These are phyloP conservation scores for Penicillium sp. DNA, from an alignment of 2,329 filamentous ascomycete genomes.

Conservation along the genomic window DNA sequence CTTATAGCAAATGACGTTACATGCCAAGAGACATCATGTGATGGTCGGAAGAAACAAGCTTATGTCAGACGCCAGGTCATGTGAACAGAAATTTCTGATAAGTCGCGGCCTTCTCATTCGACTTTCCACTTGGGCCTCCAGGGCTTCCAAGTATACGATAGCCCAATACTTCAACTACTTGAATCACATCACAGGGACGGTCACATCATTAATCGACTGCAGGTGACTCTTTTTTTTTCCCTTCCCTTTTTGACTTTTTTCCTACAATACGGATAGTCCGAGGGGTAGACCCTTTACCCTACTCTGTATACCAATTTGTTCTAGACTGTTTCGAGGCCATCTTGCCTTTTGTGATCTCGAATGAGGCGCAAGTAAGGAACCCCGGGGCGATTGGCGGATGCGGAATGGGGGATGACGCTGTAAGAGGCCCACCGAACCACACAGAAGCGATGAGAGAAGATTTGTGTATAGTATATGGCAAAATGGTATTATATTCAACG, in stretches of 20 bases:
- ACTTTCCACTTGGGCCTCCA: background rate
- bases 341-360: slow-evolving; percentile 2
- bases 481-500: background rate
- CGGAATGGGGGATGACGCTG: too few species aligned
- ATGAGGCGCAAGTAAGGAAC: slow-evolving; percentile 16
- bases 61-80: slow-evolving; percentile 12
- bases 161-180: background rate
- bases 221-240: background rate
- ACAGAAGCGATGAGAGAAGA: too few species aligned
- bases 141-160: background rate
- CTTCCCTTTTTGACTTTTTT: background rate
- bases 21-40: slow-evolving; percentile 7
- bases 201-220: background rate
- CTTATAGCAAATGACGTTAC: slow-evolving; percentile 5
- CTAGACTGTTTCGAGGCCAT: slow-evolving; percentile 6
- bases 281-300: background rate
- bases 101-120: slow-evolving; percentile 20
- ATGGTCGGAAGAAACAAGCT: background rate
- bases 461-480: background rate
- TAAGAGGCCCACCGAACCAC: too few species aligned
- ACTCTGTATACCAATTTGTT: background rate
- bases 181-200: slow-evolving; percentile 9
- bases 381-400: too few species aligned
- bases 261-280: background rate
- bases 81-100: slow-evolving; percentile 21